Evolutionary conservation across 108 stramenopile species (phyloP), one percentile per base, ranked within the genome.

Genomic region (Fragilaria radians): DNA sequence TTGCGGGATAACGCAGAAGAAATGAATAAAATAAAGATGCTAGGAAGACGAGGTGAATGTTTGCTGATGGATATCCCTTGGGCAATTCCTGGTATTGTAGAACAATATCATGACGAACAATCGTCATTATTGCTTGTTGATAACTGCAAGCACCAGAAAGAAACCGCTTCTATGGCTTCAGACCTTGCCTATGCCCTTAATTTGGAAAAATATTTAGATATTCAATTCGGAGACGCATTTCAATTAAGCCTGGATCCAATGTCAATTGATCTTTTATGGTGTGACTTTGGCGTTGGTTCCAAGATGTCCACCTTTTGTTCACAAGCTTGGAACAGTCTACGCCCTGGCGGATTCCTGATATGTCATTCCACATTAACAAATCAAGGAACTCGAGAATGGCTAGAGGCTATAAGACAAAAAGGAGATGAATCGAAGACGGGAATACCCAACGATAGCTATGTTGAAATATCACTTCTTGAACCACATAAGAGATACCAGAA

Each of bases 261-360:
- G 28, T 66, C 83, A 17, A 72, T 93, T 21, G 91, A 93, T 55
- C 49, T 86, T 17, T 57, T 93, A 0, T 93, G 91, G 91, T 88
- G 88, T 56, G 91, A 93, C 65, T 93, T 93, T 67, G 91, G 91
- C 5, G 88, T 89, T 17, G 91, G 91, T 17, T 59, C 78, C 29
- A 54, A 80, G 1, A 85, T 89, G 77, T 60, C 29, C 5, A 88
- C 87, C 26, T 93, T 85, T 57, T 66, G 70, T 14, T 50, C 58
- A 1, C 46, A 50, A 23, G 72, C 77, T 1, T 91, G 86, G 86
- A 66, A 56, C 18, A 67, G 65, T 34, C 48, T 91, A 9, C 57
- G 76, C 23, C 90, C 90, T 5, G 90, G 90, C 31, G 90, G 90
- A 1, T 88, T 75, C 48, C 51, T 93, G 5, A 36, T 81, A 0